Evolutionary conservation across 2,329 filamentous ascomycete genomes (phyloP).

Genomic region (Pezizomycotina sp.): DNA sequence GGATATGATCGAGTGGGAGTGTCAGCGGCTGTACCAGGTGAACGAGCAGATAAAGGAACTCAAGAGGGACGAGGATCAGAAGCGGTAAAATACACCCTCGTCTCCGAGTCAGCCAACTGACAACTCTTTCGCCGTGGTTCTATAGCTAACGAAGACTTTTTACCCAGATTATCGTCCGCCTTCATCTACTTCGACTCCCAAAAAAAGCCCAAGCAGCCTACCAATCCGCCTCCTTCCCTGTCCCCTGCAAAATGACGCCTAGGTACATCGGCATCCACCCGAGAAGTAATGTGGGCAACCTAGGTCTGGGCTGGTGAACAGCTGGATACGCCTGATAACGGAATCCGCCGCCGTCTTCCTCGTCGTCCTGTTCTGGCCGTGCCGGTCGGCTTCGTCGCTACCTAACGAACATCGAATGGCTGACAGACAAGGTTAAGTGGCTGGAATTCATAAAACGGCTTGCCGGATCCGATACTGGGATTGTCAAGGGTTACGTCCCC

Average conservation of each 20-base stretch:
- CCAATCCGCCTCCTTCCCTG: constrained; percentile 74
- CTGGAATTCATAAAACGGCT: constrained; percentile 57
- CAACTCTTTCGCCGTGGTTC: too few species aligned
- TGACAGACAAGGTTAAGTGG: constrained; percentile 49
- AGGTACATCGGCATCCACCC: constrained; percentile 68
- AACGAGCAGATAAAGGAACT: constrained; percentile 55
- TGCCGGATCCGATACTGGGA: constrained; percentile 55
- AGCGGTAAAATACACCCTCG: too few species aligned
- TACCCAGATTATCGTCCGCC: constrained; percentile 57
- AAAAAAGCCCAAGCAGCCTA: constrained; percentile 66
- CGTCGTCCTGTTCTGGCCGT: constrained; percentile 65
- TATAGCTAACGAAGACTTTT: too few species aligned
- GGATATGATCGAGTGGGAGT: constrained; percentile 83
- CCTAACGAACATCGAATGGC: constrained; percentile 65
- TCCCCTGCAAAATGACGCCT: constrained; percentile 70
- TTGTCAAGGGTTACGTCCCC: constrained; percentile 72
- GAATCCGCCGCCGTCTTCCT: constrained; percentile 55
- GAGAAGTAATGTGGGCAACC: constrained; percentile 77
- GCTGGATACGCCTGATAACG: constrained; percentile 63
- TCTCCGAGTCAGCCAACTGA: constrained; percentile 49
- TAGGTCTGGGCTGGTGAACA: constrained; percentile 75
- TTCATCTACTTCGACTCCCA: constrained; percentile 83
- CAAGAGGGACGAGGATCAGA: too few species aligned
- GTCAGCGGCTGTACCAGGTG: constrained; percentile 58
- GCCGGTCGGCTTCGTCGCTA: constrained; percentile 61